phyloP scores from a whole-genome alignment of 1,139 yeast genomes.

The Taiozyma sp. region DNA sequence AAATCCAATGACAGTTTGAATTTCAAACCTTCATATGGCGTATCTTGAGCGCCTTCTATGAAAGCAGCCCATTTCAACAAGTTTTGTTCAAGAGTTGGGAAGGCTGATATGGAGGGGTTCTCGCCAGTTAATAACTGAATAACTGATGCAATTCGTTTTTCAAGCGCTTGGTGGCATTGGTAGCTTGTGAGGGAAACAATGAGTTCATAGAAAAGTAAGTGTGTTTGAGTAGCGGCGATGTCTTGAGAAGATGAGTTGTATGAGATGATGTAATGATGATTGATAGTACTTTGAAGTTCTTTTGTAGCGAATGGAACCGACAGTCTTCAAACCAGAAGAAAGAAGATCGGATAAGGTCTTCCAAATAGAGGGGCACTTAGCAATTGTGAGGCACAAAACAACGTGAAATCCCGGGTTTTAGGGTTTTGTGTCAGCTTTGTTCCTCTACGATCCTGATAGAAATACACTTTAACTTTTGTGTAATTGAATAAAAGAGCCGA shows the following conservation, averaged over 20 bases:
- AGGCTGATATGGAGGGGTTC: conserved; percentile 46
- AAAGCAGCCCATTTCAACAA: conserved; percentile 56
- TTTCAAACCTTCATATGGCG: conserved; percentile 51
- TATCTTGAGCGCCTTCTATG: conserved; percentile 56
- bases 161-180: background rate
- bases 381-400: too few species aligned
- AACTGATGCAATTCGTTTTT: conserved; percentile 2
- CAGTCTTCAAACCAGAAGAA: background rate
- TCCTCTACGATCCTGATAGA: too few species aligned
- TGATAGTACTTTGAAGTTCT: too few species aligned
- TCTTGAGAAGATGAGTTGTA: too few species aligned
- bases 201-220: too few species aligned
- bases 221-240: too few species aligned
- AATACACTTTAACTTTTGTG: too few species aligned
- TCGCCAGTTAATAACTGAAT: background rate
- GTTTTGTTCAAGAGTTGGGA: conserved; percentile 47
- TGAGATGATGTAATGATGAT: too few species aligned
- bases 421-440: too few species aligned
- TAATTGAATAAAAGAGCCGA: too few species aligned
- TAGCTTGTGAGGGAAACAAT: background rate
- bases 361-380: too few species aligned
- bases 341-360: background rate
- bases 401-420: too few species aligned
- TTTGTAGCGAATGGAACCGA: background rate
- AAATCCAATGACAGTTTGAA: conserved; percentile 49